Base-by-base conservation (phyloP, 345 rosid genomes). In the Trapa incisa region DNA sequence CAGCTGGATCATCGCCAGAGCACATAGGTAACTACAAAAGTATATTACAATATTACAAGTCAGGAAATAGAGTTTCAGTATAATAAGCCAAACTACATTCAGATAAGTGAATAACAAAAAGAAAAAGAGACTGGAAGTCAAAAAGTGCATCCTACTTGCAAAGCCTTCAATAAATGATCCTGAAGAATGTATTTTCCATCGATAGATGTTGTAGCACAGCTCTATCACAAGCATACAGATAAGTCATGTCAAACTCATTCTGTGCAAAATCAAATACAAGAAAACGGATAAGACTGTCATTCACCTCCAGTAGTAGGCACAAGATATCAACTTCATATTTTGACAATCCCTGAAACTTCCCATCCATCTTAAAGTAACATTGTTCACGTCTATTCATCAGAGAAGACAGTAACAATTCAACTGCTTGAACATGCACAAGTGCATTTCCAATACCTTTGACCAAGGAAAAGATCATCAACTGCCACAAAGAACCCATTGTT, bases 291-390 rank as follows among this genome's bases (percentile, higher is more conserved):
- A 65, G 37, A 74, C 66, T 65, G 63, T 42, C n/a, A 36, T 64
- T 82, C 74, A 94, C 96, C 89, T 91, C 96, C 84, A 94, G 76
- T 74, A 94, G 80, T 80, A 87, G 78, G 80, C 96, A 91, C 67
- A 94, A 71, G 66, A 87, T 82, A 73, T 81, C 72, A 70, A 86
- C 79, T 75, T 89, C 99, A 50, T 61, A 68, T 72, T 77, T 76
- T 58, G 89, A 84, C 71, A 94, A 67, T 73, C 83, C 79, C 72
- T 68, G 74, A 72, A 70, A 78, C 41, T 85, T 78, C 72, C 74
- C 73, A 37, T 78, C 82, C 70, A 32, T 70, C 72, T 80, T 80
- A 47, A 77, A 68, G 75, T 69, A 71, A 75, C 70, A 76, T 72
- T 74, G 87, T 50, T 72, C 75, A 70, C 85, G 87, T 66, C 83